Evolutionary conservation across 140 eudicot genomes (phyloP), one percentile per base, ranked within the genome.

Genomic region (Cichorium intybus): DNA sequence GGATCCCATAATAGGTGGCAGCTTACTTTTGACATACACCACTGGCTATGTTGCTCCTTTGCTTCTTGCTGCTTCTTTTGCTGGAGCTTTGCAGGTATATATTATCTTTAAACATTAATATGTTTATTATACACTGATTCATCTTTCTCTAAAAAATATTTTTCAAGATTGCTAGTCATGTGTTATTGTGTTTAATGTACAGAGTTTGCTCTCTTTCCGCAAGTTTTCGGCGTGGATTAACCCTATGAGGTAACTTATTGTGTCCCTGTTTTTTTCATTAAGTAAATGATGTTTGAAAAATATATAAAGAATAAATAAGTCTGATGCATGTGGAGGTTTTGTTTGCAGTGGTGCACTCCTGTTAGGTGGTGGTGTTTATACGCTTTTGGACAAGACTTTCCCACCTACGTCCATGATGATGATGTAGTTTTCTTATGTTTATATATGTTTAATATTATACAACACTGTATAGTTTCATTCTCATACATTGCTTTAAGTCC

Each of bases 211-310:
- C 33, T 85, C 99, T 20, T 92, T 92, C 81, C 99, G 96, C 77
- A 92, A 92, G 88, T 92, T 83, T 71, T 92, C 99, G 56, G 96
- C 96, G 26, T 92, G 99, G 99, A 85, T 92, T 57, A 92, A 92
- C 74, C 99, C 96, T 72, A 75, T 83, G 74, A 92, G 99, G 96
- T 92, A 82, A 65, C 31, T 37, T 43, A 3, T 15, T 27, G 5
- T 27, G n/a, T n/a, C n/a, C n/a, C n/a, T 47, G n/a, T 14, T 41
- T 3, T 11, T 27, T 10, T 41, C n/a, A 21, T 4, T 34, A 3
- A 4, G 1, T 34, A 34, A 34, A 34, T 9, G 1, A 34, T 7
- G 9, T 34, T 34, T 34, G 9, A 31, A 31, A 31, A 31, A 31
- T 2, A 31, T 2, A 3, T 31, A 2, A 31, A 31, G 7, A 31